A percentile compares a stretch with the other conserved stretches of the same genome.
Evolutionary conservation across 176 grass and related monocot genomes (phyloP).

Genomic region (Guadua angustifolia): DNA sequence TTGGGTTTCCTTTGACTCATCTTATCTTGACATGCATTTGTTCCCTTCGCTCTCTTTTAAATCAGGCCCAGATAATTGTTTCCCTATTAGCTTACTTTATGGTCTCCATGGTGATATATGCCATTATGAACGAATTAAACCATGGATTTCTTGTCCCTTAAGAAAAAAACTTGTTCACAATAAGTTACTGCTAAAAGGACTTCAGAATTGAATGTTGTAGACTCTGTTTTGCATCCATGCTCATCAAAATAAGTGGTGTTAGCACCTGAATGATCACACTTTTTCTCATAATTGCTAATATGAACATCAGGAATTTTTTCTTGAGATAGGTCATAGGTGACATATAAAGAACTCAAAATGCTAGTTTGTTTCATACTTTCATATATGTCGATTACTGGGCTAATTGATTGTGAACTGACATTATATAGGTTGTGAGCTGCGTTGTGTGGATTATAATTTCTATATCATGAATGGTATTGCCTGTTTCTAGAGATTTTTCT

Average conservation of each 20-base stretch:
- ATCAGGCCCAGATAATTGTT: background rate
- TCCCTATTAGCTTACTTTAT: background rate
- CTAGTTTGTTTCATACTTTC: constrained; percentile 40
- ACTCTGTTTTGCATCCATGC: constrained; percentile 25
- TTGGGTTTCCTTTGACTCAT: background rate
- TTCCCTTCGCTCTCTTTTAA: background rate
- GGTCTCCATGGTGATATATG: background rate
- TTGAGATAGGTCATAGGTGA: background rate
- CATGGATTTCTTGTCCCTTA: background rate
- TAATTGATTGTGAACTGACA: constrained; percentile 22
- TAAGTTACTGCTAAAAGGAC: background rate
- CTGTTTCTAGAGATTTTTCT: constrained; percentile 28
- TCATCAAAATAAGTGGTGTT: background rate
- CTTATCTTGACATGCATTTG: background rate
- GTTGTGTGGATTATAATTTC: constrained; percentile 30
- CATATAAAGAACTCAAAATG: constrained; percentile 5
- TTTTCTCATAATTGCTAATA: constrained; percentile 25
- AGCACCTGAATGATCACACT: background rate
- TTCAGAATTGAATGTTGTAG: background rate
- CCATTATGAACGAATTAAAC: background rate
- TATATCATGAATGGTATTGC: constrained; percentile 22
- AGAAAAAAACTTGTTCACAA: background rate
- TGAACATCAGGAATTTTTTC: constrained; percentile 22
- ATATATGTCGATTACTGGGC: constrained; percentile 35
- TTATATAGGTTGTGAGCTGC: constrained; percentile 23